Percentiles rank a stretch among this genome's conserved stretches.
These are phyloP conservation scores for Diphasiastrum complanatum DNA, from an alignment of 83 land plant genomes.

Conservation along the genomic window DNA sequence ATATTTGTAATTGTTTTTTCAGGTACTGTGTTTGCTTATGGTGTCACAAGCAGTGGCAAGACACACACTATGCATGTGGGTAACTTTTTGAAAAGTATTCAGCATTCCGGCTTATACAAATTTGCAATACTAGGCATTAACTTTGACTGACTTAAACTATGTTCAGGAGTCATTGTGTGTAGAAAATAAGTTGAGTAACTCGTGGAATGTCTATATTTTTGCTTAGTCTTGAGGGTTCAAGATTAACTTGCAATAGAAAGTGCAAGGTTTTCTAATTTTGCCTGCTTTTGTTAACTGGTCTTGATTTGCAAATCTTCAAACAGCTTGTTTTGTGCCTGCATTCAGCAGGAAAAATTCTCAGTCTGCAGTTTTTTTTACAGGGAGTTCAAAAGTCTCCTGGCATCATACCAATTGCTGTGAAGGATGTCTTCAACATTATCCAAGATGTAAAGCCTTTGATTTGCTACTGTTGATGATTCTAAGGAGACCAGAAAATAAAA, in stretches of 20 bases:
- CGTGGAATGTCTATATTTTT: too few relatives aligned
- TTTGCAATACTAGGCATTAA: too few relatives aligned
- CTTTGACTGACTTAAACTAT: too few relatives aligned
- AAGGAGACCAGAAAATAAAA: too few relatives aligned
- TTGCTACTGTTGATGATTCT: neutral
- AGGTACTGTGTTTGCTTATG: constrained; percentile 99
- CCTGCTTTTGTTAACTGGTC: too few relatives aligned
- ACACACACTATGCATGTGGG: constrained; percentile 99
- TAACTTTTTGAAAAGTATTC: neutral
- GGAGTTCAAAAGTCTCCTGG: constrained; percentile 93
- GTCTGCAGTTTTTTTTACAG: constrained; percentile 25
- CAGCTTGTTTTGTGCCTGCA: neutral
- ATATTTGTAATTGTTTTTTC: constrained; percentile 18
- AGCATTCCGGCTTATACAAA: neutral
- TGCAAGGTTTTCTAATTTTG: too few relatives aligned
- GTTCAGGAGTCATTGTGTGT: too few relatives aligned
- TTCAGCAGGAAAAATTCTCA: neutral
- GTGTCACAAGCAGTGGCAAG: constrained; percentile 99
- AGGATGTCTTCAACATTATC: constrained; percentile 85
- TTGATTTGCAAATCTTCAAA: neutral
- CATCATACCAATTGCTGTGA: constrained; percentile 85
- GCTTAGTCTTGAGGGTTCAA: too few relatives aligned
- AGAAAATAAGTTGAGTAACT: too few relatives aligned
- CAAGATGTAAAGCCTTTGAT: constrained; percentile 61
- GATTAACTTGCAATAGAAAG: too few relatives aligned